These are phyloP conservation scores for Galerina sulciceps DNA, from an alignment of 768 basidiomycete species.

Conservation along the genomic window DNA sequence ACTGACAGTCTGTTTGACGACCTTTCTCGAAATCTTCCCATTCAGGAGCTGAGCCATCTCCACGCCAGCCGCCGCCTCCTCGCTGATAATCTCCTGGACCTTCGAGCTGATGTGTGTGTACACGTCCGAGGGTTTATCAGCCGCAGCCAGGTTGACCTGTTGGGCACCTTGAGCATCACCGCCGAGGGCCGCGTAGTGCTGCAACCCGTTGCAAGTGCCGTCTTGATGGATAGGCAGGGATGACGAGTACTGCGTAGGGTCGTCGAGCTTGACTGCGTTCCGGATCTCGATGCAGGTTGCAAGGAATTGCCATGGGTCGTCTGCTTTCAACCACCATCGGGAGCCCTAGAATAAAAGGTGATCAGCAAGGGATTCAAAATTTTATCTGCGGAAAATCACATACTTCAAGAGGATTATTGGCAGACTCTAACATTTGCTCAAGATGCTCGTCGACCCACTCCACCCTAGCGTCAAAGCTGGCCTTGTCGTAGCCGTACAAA, in stretches of 20 bases:
- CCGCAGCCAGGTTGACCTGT: slow-evolving; percentile 89
- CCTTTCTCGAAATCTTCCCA: slow-evolving; percentile 87
- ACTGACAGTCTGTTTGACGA: slow-evolving; percentile 95
- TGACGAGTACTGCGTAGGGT: slow-evolving; percentile 66
- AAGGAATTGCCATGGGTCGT: slow-evolving; percentile 98
- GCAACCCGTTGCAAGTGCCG: slow-evolving; percentile 97
- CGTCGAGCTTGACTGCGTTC: slow-evolving; percentile 72
- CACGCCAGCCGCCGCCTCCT: slow-evolving; percentile 57
- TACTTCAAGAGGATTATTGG: slow-evolving; percentile 77
- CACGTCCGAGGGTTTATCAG: slow-evolving; percentile 90
- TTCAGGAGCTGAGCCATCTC: slow-evolving; percentile 61
- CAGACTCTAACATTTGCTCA: slow-evolving; percentile 82
- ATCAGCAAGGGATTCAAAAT: not conserved
- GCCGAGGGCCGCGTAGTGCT: slow-evolving; percentile 98
- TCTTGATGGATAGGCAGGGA: slow-evolving; percentile 95
- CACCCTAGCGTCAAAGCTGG: slow-evolving; percentile 91
- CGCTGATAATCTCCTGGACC: slow-evolving; percentile 70
- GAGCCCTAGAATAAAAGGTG: slow-evolving; percentile 49
- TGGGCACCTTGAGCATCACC: slow-evolving; percentile 87
- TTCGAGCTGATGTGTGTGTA: slow-evolving; percentile 90
- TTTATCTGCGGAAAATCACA: slow-evolving; percentile 23
- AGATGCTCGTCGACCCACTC: slow-evolving; percentile 73
- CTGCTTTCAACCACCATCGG: slow-evolving; percentile 89
- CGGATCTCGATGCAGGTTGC: slow-evolving; percentile 91
- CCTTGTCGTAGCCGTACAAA: slow-evolving; percentile 93